Evolutionary conservation across 2,329 filamentous ascomycete genomes (phyloP).

Genomic region (Leptographium radiaticola): DNA sequence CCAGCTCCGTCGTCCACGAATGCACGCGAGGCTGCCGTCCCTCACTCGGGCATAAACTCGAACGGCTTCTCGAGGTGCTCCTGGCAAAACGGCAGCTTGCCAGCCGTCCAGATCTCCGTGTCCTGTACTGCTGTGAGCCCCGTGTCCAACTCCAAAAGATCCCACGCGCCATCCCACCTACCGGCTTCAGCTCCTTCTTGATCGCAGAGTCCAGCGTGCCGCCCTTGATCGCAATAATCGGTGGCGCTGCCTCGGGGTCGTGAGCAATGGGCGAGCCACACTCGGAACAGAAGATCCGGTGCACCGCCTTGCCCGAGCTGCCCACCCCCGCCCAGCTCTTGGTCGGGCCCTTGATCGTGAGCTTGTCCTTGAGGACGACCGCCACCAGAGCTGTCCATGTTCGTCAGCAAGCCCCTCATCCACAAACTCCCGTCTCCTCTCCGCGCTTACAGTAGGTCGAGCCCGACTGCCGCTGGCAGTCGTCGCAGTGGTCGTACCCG

Average conservation of each 20-base stretch:
- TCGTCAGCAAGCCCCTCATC: background rate
- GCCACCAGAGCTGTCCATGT: constrained; percentile 42
- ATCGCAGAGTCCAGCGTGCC: constrained; percentile 50
- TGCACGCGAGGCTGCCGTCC: no score
- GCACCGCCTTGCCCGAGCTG: constrained; percentile 47
- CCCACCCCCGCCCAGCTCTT: constrained; percentile 51
- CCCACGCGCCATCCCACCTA: constrained; percentile 16
- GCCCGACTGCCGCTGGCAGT: constrained; percentile 58
- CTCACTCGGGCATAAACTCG: constrained; percentile 45
- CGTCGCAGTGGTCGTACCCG: constrained; percentile 60
- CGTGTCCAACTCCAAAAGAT: constrained; percentile 6
- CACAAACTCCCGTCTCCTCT: background rate
- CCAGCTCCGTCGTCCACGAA: no score
- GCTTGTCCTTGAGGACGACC: constrained; percentile 53
- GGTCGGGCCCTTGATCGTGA: constrained; percentile 48
- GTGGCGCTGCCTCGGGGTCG: constrained; percentile 56
- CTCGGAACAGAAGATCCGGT: constrained; percentile 57
- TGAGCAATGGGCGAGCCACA: constrained; percentile 59
- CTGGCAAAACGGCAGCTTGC: constrained; percentile 58
- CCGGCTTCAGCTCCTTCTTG: constrained; percentile 56
- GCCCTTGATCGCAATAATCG: constrained; percentile 57
- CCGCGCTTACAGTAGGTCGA: constrained; percentile 49
- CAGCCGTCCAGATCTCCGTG: constrained; percentile 56
- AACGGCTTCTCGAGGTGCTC: constrained; percentile 52
- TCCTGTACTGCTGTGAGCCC: constrained; percentile 24